Base-by-base conservation (phyloP, 495 filamentous ascomycete genomes). In the Staphylotrichum longicolle region DNA sequence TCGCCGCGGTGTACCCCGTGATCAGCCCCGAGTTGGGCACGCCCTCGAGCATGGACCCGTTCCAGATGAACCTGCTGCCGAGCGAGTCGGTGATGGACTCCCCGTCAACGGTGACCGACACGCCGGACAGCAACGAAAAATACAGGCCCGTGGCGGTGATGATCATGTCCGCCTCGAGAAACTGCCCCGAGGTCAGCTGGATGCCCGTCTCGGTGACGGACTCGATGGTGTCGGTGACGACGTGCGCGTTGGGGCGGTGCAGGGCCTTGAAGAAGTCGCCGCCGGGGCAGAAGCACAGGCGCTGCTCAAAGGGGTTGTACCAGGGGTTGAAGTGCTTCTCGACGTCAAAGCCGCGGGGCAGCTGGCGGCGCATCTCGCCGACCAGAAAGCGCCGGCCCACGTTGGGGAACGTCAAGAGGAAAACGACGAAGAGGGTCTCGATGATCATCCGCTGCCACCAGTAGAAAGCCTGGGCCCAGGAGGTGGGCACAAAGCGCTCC, bases 231-330 rank as follows among this genome's bases (percentile, higher is more conserved):
- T 85, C 88, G 0, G 89, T 93, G 5, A 83, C 81, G n/a, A 93
- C 75, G 46, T 80, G 75, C 2, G 81, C 80, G 57, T 85, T 84
- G 27, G 84, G 83, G 0, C 67, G 68, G 33, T 79, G 80, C 4
- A 94, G 74, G 5, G 81, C 72, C 35, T 79, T 67, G 78, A 84
- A 93, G 72, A 91, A 91, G 71, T 93, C 89, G 1, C 81, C 87
- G 64, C 88, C 83, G 0, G 89, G 89, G 20, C 80, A 83, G 46
- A 89, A 71, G 64, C 89, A 91, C 0, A 93, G 71, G 0, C 90
- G 84, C 69, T 94, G 89, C 30, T 91, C 81, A 80, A 87, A 91
- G 6, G 87, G 86, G 51, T 82, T 80, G 66, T 94, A 94, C 12
- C 65, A 63, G 0, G 90, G 90, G 33, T 80, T 81, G 78, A 93